Evolutionary conservation across 2,329 filamentous ascomycete genomes (phyloP).

Genomic region (Fusarium sp.): DNA sequence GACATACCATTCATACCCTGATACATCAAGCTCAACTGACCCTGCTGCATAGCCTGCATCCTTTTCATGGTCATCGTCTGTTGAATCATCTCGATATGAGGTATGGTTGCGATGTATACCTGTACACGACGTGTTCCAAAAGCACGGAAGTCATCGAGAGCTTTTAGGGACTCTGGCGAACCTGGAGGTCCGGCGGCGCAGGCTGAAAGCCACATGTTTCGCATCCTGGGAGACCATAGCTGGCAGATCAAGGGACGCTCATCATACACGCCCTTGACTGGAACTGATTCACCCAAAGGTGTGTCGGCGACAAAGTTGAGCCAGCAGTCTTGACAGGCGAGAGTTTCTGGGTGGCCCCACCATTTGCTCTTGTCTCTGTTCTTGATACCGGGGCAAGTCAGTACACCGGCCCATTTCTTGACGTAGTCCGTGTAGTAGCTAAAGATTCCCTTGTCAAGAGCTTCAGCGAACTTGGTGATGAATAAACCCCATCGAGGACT

Average conservation of each 20-base stretch:
- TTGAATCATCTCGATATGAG: constrained; percentile 48
- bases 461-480: constrained; percentile 47
- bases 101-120: constrained; percentile 49
- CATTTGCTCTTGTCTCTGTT: constrained; percentile 46
- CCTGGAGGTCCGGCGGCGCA: constrained; percentile 48
- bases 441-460: constrained; percentile 52
- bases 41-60: constrained; percentile 53
- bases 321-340: constrained; percentile 54
- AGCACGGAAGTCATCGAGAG: constrained; percentile 46
- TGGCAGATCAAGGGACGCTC: constrained; percentile 51
- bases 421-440: constrained; percentile 48
- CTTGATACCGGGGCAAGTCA: constrained; percentile 49
- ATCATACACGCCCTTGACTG: constrained; percentile 45
- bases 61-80: constrained; percentile 49
- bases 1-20: constrained; percentile 49
- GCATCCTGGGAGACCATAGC: constrained; percentile 56
- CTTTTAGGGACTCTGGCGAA: constrained; percentile 43
- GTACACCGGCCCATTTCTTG: constrained; percentile 47
- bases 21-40: constrained; percentile 52
- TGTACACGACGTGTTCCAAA: constrained; percentile 48
- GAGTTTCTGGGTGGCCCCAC: constrained; percentile 53
- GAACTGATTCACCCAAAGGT: constrained; percentile 42
- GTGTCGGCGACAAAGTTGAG: constrained; percentile 49
- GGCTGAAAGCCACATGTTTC: constrained; percentile 50
- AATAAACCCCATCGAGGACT: constrained; percentile 46